phyloP scores from a whole-genome alignment of 108 stramenopile genomes.

The Craspedostauros australis region DNA sequence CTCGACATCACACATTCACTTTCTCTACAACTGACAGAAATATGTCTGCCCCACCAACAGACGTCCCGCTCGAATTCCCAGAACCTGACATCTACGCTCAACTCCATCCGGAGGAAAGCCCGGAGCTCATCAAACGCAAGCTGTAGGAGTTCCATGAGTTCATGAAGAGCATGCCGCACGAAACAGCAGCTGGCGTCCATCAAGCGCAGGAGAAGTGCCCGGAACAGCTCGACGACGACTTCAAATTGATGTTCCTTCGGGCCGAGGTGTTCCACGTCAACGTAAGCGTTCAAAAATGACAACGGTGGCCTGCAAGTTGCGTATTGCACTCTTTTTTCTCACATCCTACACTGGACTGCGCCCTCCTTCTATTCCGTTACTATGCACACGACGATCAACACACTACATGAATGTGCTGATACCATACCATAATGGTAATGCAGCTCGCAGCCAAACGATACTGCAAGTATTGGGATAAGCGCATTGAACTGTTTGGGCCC shows the following conservation, averaged over 20 bases:
- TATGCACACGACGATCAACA: constrained; percentile 2
- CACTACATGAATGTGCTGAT: too few relatives aligned
- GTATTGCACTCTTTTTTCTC: too few relatives aligned
- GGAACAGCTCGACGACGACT: constrained; percentile 18
- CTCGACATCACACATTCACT: too few relatives aligned
- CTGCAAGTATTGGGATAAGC: constrained; percentile 44
- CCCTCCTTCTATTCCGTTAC: constrained; percentile 7
- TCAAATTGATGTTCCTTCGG: constrained; percentile 50
- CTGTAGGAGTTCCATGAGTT: constrained; percentile 24
- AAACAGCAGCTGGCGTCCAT: constrained; percentile 15
- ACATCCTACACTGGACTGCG: constrained; percentile 1
- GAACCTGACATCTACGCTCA: constrained; percentile 42
- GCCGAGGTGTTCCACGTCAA: constrained; percentile 51
- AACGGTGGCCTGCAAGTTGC: too few relatives aligned
- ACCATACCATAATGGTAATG: too few relatives aligned
- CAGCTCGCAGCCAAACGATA: constrained; percentile 35
- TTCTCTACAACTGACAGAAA: too few relatives aligned
- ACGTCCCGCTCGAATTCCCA: too few relatives aligned
- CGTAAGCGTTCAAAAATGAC: too few relatives aligned
- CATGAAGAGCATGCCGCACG: constrained; percentile 9
- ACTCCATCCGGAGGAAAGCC: constrained; percentile 40
- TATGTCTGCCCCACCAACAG: too few relatives aligned
- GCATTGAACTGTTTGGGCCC: constrained; percentile 44
- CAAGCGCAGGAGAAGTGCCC: constrained; percentile 38
- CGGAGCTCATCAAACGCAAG: constrained; percentile 27